Evolutionary conservation across 2,329 filamentous ascomycete genomes (phyloP).

Genomic region (Xylariaceae sp.): DNA sequence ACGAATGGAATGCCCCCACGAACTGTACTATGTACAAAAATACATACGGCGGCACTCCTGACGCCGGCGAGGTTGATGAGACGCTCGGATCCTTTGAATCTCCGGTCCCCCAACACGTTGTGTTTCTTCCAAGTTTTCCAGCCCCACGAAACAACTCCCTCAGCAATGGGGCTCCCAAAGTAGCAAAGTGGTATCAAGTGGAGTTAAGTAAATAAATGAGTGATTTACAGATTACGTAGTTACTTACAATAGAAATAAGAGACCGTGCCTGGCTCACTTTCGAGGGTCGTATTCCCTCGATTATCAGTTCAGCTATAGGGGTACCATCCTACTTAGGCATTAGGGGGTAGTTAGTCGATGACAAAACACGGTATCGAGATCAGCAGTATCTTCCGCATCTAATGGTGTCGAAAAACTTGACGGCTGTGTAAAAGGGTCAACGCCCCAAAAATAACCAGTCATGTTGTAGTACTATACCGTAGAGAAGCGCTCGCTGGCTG

Average conservation of each 20-base stretch:
- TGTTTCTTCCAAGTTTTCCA: background rate
- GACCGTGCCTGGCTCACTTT: background rate
- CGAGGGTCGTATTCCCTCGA: background rate
- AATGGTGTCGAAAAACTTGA: background rate
- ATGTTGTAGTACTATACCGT: background rate
- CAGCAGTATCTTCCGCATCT: background rate
- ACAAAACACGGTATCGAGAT: background rate
- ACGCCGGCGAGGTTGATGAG: background rate
- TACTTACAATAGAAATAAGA: background rate
- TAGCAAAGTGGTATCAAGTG: slow-evolving; percentile 6
- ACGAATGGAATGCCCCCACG: too few relatives aligned
- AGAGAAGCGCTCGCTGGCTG: background rate
- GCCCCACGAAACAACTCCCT: background rate
- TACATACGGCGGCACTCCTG: background rate
- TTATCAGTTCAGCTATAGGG: background rate
- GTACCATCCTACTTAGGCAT: background rate
- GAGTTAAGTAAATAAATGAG: background rate
- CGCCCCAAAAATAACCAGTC: background rate
- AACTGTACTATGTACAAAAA: too few relatives aligned
- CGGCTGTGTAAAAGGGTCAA: background rate
- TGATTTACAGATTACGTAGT: too few relatives aligned
- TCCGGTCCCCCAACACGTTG: background rate
- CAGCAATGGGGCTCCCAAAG: too few relatives aligned
- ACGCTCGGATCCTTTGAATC: too few relatives aligned
- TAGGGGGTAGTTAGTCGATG: background rate